Percentiles rank a stretch among this genome's conserved stretches.
Evolutionary conservation across 2,329 filamentous ascomycete genomes (phyloP).

Genomic region (Coleophoma crateriformis): DNA sequence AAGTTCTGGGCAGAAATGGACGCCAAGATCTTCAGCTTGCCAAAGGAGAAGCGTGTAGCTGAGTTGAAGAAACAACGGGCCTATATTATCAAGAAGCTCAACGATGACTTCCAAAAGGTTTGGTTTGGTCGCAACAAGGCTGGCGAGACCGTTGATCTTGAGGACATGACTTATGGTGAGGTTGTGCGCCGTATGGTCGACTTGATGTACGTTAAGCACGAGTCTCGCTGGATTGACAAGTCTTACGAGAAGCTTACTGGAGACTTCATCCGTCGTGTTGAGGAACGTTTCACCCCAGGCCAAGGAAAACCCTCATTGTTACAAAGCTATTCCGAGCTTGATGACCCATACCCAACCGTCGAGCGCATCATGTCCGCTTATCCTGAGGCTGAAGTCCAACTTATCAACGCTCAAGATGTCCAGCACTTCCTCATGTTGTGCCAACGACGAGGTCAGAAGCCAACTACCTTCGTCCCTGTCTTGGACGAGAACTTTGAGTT

Average conservation of each 20-base stretch:
- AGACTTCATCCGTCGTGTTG: slow-evolving; percentile 93
- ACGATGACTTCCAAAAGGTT: slow-evolving; percentile 93
- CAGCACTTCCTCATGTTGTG: slow-evolving; percentile 95
- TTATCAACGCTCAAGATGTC: slow-evolving; percentile 97
- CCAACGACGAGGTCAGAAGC: slow-evolving; percentile 89
- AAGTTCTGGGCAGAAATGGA: slow-evolving; percentile 99
- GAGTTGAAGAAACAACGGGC: slow-evolving; percentile 85
- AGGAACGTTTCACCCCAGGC: slow-evolving; percentile 84
- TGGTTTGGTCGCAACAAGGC: slow-evolving; percentile 88
- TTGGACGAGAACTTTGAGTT: slow-evolving; percentile 97
- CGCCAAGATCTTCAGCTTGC: slow-evolving; percentile 92
- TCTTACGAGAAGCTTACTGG: slow-evolving; percentile 79
- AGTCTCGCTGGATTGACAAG: slow-evolving; percentile 85
- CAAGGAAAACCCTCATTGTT: slow-evolving; percentile 72
- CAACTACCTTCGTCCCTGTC: slow-evolving; percentile 91
- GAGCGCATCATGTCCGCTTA: slow-evolving; percentile 77
- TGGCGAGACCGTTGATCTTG: slow-evolving; percentile 77
- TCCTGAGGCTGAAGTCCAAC: slow-evolving; percentile 79
- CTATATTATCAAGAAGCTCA: slow-evolving; percentile 92
- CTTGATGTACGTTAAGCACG: slow-evolving; percentile 86
- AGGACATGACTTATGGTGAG: slow-evolving; percentile 93
- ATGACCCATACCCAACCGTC: slow-evolving; percentile 72
- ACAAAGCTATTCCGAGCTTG: slow-evolving; percentile 84
- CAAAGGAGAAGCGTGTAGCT: slow-evolving; percentile 82
- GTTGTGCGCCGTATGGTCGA: slow-evolving; percentile 84